Evolutionary conservation across 2,329 filamentous ascomycete genomes (phyloP).

Genomic region (Pestalotiopsis sp.): DNA sequence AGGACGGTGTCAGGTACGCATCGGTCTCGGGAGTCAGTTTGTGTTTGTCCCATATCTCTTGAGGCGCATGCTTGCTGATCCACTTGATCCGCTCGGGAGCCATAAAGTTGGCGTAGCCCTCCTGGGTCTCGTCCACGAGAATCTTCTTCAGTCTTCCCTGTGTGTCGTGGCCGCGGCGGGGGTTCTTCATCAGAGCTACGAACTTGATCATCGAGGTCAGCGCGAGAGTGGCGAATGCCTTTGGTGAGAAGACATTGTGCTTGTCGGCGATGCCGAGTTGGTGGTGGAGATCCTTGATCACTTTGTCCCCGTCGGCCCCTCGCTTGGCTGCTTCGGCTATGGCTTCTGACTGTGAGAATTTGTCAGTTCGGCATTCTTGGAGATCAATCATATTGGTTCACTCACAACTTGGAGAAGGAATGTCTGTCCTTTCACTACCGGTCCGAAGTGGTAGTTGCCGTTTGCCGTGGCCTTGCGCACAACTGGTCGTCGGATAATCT

Average conservation of each 20-base stretch:
- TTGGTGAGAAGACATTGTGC: conserved; percentile 3
- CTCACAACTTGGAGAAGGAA: background rate
- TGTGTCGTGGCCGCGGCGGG: conserved; percentile 17
- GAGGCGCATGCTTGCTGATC: conserved; percentile 11
- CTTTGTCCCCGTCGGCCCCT: background rate
- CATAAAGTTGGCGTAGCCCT: conserved; percentile 21
- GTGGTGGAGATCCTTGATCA: background rate
- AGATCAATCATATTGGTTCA: background rate
- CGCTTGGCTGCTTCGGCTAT: background rate
- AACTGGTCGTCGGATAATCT: conserved; percentile 4
- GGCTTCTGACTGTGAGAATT: conserved; percentile 2
- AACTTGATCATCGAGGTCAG: conserved; percentile 22
- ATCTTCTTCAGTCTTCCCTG: conserved; percentile 22
- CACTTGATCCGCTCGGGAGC: conserved; percentile 15
- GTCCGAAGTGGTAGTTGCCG: conserved; percentile 1
- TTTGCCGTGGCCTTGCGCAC: conserved; percentile 7
- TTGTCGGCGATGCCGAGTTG: conserved; percentile 11
- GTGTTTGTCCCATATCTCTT: background rate
- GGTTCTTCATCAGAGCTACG: conserved; percentile 22
- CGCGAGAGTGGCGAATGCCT: conserved; percentile 13
- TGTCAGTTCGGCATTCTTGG: background rate
- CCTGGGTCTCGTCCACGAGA: conserved; percentile 20
- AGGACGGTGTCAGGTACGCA: conserved; percentile 22
- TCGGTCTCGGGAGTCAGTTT: conserved; percentile 16
- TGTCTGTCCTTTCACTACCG: background rate